Conservation (phyloP, 768 basidiomycete species). For the Plicaturopsis crispa region DNA sequence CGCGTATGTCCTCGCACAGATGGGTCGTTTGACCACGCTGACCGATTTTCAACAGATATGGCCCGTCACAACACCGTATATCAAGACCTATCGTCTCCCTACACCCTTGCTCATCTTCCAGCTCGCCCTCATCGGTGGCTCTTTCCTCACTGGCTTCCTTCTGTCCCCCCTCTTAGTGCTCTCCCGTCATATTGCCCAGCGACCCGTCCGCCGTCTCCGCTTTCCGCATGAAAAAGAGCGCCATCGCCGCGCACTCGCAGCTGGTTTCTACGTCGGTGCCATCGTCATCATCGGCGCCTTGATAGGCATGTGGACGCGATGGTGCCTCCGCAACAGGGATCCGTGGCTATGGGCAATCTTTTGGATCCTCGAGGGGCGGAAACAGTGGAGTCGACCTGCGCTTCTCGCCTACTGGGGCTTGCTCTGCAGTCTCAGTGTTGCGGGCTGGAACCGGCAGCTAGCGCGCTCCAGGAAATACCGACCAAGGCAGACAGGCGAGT, state of each 20-base stretch:
- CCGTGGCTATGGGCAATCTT: slow-evolving; percentile 84
- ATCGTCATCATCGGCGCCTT: slow-evolving; percentile 71
- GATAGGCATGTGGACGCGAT: slow-evolving; percentile 89
- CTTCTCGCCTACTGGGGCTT: slow-evolving; percentile 83
- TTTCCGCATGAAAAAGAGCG: slow-evolving; percentile 77
- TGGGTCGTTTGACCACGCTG: not conserved
- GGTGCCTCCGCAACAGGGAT: slow-evolving; percentile 69
- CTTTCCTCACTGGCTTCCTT: slow-evolving; percentile 87
- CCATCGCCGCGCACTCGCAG: slow-evolving; percentile 77
- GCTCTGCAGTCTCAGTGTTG: slow-evolving; percentile 77
- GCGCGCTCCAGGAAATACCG: slow-evolving; percentile 68
- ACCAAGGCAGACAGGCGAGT: slow-evolving; percentile 35
- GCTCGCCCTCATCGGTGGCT: slow-evolving; percentile 86
- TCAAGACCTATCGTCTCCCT: slow-evolving; percentile 88
- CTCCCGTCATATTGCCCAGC: slow-evolving; percentile 85
- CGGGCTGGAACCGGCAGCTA: slow-evolving; percentile 91
- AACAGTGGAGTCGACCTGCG: slow-evolving; percentile 70
- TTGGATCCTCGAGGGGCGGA: slow-evolving; percentile 70
- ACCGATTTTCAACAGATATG: slow-evolving; percentile 46
- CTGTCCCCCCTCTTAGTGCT: slow-evolving; percentile 90
- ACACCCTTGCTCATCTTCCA: slow-evolving; percentile 91
- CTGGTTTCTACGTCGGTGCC: slow-evolving; percentile 76
- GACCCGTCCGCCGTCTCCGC: slow-evolving; percentile 73
- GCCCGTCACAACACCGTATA: slow-evolving; percentile 72
- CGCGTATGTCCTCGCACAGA: slow-evolving; percentile 52